Evolutionary conservation across 2,329 filamentous ascomycete genomes (phyloP), one percentile per base, ranked within the genome.

Genomic region (Aspergillus ustus): DNA sequence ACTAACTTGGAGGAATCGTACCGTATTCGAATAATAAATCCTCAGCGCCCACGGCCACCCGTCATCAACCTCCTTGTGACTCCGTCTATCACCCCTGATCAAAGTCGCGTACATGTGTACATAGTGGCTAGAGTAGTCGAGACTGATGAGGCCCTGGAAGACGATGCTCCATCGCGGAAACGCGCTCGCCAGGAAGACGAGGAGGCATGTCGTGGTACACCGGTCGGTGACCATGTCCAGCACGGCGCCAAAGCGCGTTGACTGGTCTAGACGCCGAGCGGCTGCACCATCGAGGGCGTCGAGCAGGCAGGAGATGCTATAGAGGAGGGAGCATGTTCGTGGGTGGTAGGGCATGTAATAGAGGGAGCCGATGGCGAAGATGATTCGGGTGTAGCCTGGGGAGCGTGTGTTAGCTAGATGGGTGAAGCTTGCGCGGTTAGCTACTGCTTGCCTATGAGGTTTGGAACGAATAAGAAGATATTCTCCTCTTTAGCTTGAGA

Each of bases 331-430:
- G 81, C 94, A 98, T 44, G 93, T 97, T 71, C 94, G 90, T n/a
- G 94, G 94, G 78, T 99, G 95, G 58, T 98, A 87, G 56, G 95
- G 94, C 95, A 99, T 99, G 83, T 97, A 99, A 82, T 98, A 97
- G 68, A 99, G 88, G 28, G 94, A 97, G 51, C 91, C 91, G 71
- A 97, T 82, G 70, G 93, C 93, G 67, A 94, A 86, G 66, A 94
- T 81, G 72, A 95, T 90, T 70, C 91, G 89, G 61, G 81, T 84
- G 78, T 94, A 94, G 68, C 91, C 91, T 93, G 66, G 52, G 56
- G 58, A 25, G 64, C 11, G 43, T 22, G 46, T 25, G 40, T 59
- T 34, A 56, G 31, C 15, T 2, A 13, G 13, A 28, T 20, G 31
- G 5, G 22, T 15, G n/a, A n/a, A 28, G 40, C 22, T 29, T 25